These are phyloP conservation scores for Piper betle DNA, from an alignment of 164 flowering plant genomes.

Conservation along the genomic window DNA sequence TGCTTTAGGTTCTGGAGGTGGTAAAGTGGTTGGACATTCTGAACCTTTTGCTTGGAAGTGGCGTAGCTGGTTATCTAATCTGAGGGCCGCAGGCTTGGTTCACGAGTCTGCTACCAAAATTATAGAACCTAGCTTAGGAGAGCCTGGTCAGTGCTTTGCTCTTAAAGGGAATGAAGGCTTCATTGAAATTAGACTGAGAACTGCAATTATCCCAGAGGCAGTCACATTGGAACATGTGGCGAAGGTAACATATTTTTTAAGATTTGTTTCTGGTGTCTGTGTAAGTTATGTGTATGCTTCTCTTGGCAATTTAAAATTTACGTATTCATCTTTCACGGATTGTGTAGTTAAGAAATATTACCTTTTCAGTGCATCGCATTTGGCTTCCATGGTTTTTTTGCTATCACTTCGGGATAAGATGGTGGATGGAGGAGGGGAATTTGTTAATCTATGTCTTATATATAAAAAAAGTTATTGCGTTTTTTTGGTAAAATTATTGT, in stretches of 20 bases:
- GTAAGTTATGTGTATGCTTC: too few relatives aligned
- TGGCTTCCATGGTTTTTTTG: too few relatives aligned
- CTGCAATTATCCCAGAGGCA: constrained; percentile 67
- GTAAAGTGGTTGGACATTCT: constrained; percentile 50
- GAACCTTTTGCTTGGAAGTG: constrained; percentile 29
- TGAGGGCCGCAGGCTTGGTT: constrained; percentile 14
- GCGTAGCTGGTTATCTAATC: constrained; percentile 17
- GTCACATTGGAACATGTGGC: constrained; percentile 82
- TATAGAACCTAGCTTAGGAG: constrained; percentile 82
- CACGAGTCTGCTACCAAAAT: constrained; percentile 41
- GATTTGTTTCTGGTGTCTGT: too few relatives aligned
- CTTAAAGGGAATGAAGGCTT: constrained; percentile 65
- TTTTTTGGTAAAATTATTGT: too few relatives aligned
- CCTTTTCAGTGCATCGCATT: too few relatives aligned
- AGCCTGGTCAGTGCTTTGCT: constrained; percentile 85
- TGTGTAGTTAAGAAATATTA: too few relatives aligned
- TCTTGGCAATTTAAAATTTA: too few relatives aligned
- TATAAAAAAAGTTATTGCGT: too few relatives aligned
- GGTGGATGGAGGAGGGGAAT: too few relatives aligned
- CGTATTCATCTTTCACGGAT: too few relatives aligned
- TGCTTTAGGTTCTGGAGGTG: constrained; percentile 67
- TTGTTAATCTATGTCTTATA: too few relatives aligned
- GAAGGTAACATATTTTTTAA: constrained; percentile 31
- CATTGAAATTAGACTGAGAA: constrained; percentile 52
- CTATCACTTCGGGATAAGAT: too few relatives aligned